Evolutionary conservation across 441 rosid species (phyloP).

Genomic region (Pelargonium fulgidum): DNA sequence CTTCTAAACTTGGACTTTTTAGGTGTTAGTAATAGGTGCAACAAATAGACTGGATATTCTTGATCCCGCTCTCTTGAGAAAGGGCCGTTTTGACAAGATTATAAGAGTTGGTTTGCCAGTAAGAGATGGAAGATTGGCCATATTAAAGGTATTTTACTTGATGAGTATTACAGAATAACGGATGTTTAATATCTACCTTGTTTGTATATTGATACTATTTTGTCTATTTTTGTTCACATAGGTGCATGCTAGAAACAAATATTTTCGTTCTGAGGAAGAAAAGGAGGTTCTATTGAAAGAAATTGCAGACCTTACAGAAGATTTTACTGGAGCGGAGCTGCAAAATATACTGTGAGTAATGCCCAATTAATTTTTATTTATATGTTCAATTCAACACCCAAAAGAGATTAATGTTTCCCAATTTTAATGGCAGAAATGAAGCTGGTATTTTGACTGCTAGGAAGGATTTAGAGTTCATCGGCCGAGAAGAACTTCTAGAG

Average conservation of each 20-base stretch:
- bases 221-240: constrained; percentile 22
- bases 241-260: constrained; percentile 97
- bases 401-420: constrained; percentile 27
- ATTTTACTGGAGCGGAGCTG: constrained; percentile 95
- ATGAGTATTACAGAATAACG: constrained; percentile 14
- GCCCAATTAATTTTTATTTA: constrained; percentile 6
- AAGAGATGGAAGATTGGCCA: constrained; percentile 86
- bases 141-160: constrained; percentile 56
- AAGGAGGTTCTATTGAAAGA: constrained; percentile 66
- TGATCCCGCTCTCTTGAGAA: constrained; percentile 93
- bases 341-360: constrained; percentile 75
- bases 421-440: constrained; percentile 60
- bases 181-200: constrained; percentile 14
- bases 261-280: constrained; percentile 77
- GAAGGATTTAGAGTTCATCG: constrained; percentile 83
- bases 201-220: constrained; percentile 19
- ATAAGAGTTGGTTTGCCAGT: constrained; percentile 95
- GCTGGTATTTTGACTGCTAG: constrained; percentile 98
- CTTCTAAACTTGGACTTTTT: constrained; percentile 31
- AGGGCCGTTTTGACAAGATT: constrained; percentile 97
- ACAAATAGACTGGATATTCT: constrained; percentile 93
- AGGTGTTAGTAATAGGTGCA: constrained; percentile 95
- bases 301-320: constrained; percentile 76
- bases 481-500: constrained; percentile 82
- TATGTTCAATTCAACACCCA: constrained; percentile 7